These are phyloP conservation scores for Lachnellula cervina DNA, from an alignment of 2,329 filamentous ascomycete species.

Conservation along the genomic window DNA sequence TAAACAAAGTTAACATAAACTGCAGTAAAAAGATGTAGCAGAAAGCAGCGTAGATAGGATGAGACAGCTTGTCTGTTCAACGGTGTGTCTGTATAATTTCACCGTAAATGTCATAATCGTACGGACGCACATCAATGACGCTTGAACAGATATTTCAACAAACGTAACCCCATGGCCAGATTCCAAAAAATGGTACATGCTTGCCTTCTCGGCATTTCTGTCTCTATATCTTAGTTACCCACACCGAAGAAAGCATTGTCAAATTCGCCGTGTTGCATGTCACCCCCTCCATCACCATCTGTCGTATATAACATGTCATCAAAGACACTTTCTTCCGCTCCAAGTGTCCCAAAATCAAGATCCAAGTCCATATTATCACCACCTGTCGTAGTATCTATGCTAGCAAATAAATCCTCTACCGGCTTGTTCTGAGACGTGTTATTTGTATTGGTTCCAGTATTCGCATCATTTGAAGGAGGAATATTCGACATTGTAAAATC, in stretches of 20 bases:
- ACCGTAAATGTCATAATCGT: too few relatives aligned
- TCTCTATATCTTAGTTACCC: slow-evolving; percentile 1
- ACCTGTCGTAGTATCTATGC: slow-evolving; percentile 9
- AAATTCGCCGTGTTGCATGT: slow-evolving; percentile 27
- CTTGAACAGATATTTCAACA: too few relatives aligned
- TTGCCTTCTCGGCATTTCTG: too few relatives aligned
- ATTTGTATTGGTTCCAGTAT: slow-evolving; percentile 8
- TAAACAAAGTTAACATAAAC: too few relatives aligned
- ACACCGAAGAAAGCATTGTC: slow-evolving; percentile 29
- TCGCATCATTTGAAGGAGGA: slow-evolving; percentile 13
- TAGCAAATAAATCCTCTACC: slow-evolving; percentile 20
- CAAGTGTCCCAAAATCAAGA: slow-evolving; percentile 46
- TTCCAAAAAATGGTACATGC: not conserved
- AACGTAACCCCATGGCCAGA: too few relatives aligned
- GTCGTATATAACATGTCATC: slow-evolving; percentile 28
- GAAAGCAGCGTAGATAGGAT: too few relatives aligned
- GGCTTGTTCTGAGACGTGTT: slow-evolving; percentile 15
- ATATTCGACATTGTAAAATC: slow-evolving; percentile 36
- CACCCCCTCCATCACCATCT: slow-evolving; percentile 19
- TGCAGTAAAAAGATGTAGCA: too few relatives aligned
- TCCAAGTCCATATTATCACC: slow-evolving; percentile 40
- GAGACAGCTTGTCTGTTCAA: too few relatives aligned
- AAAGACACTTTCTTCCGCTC: slow-evolving; percentile 27
- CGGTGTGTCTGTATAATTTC: too few relatives aligned
- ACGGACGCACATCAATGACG: too few relatives aligned